phyloP scores from a whole-genome alignment of 768 basidiomycete genomes.

The Pilatotrama ljubarskyi region DNA sequence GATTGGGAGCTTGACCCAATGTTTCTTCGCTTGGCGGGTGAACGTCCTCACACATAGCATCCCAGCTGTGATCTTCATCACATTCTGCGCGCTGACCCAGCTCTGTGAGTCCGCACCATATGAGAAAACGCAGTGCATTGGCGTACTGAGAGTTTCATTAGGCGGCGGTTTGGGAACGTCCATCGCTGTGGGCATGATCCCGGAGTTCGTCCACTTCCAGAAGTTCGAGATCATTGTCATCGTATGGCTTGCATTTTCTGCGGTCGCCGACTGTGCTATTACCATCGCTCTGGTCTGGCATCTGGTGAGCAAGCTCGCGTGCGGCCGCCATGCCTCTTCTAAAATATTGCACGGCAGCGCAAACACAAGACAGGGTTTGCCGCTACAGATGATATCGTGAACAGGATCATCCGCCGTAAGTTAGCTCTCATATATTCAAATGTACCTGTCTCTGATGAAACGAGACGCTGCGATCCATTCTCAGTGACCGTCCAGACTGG shows the following conservation, averaged over 20 bases:
- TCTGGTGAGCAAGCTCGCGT: slow-evolving; percentile 36
- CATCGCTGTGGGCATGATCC: slow-evolving; percentile 32
- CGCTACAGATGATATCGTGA: slow-evolving; percentile 42
- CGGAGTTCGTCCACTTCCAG: slow-evolving; percentile 36
- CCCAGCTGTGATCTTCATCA: slow-evolving; percentile 30
- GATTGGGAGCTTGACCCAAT: slow-evolving; percentile 44
- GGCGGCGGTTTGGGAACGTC: slow-evolving; percentile 39
- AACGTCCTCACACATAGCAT: slow-evolving; percentile 36
- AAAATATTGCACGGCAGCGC: slow-evolving; percentile 27
- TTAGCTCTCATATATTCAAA: too few species aligned
- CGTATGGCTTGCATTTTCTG: slow-evolving; percentile 45
- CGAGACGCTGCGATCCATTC: neutral
- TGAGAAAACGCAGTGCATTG: neutral
- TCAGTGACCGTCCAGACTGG: slow-evolving; percentile 42
- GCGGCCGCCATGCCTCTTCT: neutral
- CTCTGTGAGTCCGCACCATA: slow-evolving; percentile 27
- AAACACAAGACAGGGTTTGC: slow-evolving; percentile 45
- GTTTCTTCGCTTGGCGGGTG: slow-evolving; percentile 49
- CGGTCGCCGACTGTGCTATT: slow-evolving; percentile 43
- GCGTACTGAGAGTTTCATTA: slow-evolving; percentile 7
- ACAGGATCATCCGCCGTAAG: slow-evolving; percentile 44
- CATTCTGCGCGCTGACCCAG: slow-evolving; percentile 28
- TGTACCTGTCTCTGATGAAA: too few species aligned
- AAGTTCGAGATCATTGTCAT: slow-evolving; percentile 36
- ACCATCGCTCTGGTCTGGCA: slow-evolving; percentile 44